Evolutionary conservation across 306 rosid genomes (phyloP), one percentile per base, ranked within the genome.

Genomic region (Cucumis hystrix): DNA sequence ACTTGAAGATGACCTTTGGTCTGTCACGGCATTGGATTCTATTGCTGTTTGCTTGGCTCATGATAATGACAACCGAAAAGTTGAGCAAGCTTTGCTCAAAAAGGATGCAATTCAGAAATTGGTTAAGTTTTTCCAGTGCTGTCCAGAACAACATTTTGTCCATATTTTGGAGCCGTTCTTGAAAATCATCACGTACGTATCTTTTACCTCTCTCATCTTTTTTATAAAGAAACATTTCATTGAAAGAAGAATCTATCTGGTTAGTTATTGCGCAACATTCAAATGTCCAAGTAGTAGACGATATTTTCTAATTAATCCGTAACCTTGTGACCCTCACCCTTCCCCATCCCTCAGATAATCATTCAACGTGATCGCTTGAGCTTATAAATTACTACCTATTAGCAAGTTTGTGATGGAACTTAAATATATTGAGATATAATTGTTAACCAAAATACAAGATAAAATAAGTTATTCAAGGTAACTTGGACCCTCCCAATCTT

Each of bases 21-120:
- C 99, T 45, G 99, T 92, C 85, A 91, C 98, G 8, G 98, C 98
- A 20, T 86, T 96, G 80, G 99, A 96, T 81, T 92, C 99, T 66
- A 91, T 96, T 83, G 97, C 99, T 65, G 93, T 92, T 80, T 96
- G 98, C 88, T 86, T 96, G 79, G 97, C 99, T 81, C 98, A 87
- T 51, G 99, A 96, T 85, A 96, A 91, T 75, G 98, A 96, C 84
- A 91, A 90, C 82, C 91, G 87, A 79, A 96, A 96, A 84, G 99
- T 88, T 82, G 99, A 96, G 78, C 99, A 96, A 86, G 88, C 99
- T 60, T 76, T 96, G 83, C 83, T 96, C 85, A 96, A 82, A 75
- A 96, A 96, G 86, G 99, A 92, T 82, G 98, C 99, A 43, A 92
- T 96, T 69, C 97, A 92, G 84, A 92, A 87, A 88, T 91, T 96